phyloP scores from a whole-genome alignment of 345 rosid genomes.

The Syzygium aromaticum region DNA sequence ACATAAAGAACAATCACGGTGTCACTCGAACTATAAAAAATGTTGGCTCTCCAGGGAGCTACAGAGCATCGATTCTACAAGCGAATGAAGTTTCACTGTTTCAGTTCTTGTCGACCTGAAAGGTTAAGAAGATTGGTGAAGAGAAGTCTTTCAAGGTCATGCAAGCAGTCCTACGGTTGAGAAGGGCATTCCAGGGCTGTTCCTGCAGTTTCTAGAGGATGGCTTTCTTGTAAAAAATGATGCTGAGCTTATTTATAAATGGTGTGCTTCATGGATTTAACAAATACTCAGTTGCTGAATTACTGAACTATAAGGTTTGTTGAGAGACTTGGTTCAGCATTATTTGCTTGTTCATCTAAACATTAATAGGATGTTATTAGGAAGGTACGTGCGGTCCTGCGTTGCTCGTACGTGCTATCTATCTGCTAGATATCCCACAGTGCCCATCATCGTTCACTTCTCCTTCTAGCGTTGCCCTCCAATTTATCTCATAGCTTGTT shows the following conservation, averaged over 20 bases:
- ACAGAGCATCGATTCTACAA: constrained; percentile 21
- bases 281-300: not conserved
- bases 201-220: not conserved
- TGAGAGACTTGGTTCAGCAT: not conserved
- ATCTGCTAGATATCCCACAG: not conserved
- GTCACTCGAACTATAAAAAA: constrained; percentile 27
- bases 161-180: not conserved
- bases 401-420: not conserved
- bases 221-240: not conserved
- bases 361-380: not conserved
- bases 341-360: not conserved
- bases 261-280: not conserved
- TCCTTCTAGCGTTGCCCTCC: not conserved
- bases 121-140: constrained; percentile 42
- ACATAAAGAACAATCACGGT: not conserved
- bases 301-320: not conserved
- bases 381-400: not conserved
- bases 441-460: not conserved
- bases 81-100: constrained; percentile 45
- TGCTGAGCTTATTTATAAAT: not conserved
- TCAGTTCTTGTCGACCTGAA: constrained; percentile 34
- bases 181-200: not conserved
- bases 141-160: constrained; percentile 45
- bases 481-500: not conserved
- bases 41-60: constrained; percentile 60